phyloP scores from a whole-genome alignment of 352 stramenopile species.

The Hyaloperonospora brassicae region DNA sequence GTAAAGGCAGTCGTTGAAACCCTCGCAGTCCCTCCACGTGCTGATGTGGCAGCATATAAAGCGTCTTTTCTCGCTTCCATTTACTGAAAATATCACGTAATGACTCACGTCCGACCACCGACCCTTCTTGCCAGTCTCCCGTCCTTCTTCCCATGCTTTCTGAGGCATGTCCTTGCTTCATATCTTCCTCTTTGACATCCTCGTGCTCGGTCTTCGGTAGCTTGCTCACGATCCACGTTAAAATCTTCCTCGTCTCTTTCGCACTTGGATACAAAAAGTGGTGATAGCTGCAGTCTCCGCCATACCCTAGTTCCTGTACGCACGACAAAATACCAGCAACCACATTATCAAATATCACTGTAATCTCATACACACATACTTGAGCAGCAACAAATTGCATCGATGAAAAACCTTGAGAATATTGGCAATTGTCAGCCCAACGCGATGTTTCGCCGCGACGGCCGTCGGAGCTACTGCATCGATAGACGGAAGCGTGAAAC shows the following conservation, averaged over 20 bases:
- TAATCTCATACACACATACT: neutral
- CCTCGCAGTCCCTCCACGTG: conserved; percentile 32
- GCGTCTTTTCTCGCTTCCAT: conserved; percentile 48
- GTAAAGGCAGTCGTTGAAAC: conserved; percentile 41
- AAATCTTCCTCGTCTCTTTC: conserved; percentile 67
- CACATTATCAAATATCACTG: no score
- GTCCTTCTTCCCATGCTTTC: neutral
- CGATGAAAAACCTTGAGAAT: conserved; percentile 53
- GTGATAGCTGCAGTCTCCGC: conserved; percentile 82
- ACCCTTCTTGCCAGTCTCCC: neutral
- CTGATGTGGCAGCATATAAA: conserved; percentile 36
- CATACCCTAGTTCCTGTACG: conserved; percentile 67
- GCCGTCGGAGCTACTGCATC: conserved; percentile 28
- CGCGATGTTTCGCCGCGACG: conserved; percentile 65
- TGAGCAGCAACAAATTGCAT: conserved; percentile 1
- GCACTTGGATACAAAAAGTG: conserved; percentile 84
- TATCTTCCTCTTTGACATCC: conserved; percentile 26
- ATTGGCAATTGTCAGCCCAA: conserved; percentile 62
- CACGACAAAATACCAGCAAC: neutral
- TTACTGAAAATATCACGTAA: conserved; percentile 34
- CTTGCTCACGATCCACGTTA: conserved; percentile 78
- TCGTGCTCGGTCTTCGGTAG: conserved; percentile 34
- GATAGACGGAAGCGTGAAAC: conserved; percentile 22
- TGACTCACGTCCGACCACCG: conserved; percentile 7
- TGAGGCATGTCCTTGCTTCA: conserved; percentile 1